Evolutionary conservation across 1,139 yeast genomes (phyloP), one percentile per base, ranked within the genome.

Genomic region (Ashbya aceris): DNA sequence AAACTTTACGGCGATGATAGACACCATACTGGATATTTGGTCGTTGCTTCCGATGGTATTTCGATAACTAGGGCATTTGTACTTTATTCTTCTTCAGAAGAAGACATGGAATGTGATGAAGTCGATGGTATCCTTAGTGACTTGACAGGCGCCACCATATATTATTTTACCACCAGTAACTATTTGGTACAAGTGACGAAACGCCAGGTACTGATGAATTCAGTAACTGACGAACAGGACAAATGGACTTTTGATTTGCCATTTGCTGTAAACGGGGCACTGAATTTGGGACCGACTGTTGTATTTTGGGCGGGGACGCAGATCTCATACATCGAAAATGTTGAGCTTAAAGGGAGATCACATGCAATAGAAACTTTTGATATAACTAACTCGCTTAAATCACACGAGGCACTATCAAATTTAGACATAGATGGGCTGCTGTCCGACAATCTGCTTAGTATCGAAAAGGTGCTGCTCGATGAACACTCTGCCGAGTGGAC

Each of bases 51-150:
- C 2, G 52, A 45, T 36, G 33, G 39, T 3, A 17, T 17, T 10
- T 34, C 45, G 10, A 17, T 38, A 5, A 39, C 50, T 2, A 42
- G 33, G 30, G 39, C 44, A 8, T 46, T 44, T 32, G 32, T 45
- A n/a, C 32, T 47, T 9, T 37, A 30, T 2, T 7, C 29, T 5
- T 23, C 38, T 32, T 12, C 17, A 11, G 12, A 27, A 35, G 42
- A 33, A 7, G 38, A 40, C 8, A 39, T 46, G 10, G 41, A 36
- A 30, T 28, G 50, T n/a, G 40, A 40, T 8, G 54, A 52, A 36
- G 30, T 54, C 8, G 53, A 52, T 29, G 55, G 52, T 40, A 32
- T 53, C 23, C 17, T 53, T 10, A 34, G 40, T n/a, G 40, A 44
- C n/a, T 36, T 34, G 13, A 36, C 20, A n/a, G 39, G 40, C 13